A percentile compares a stretch with the other conserved stretches of the same genome.
Conservation (phyloP, 306 rosid genomes). For the Ormosia semicastrata region DNA sequence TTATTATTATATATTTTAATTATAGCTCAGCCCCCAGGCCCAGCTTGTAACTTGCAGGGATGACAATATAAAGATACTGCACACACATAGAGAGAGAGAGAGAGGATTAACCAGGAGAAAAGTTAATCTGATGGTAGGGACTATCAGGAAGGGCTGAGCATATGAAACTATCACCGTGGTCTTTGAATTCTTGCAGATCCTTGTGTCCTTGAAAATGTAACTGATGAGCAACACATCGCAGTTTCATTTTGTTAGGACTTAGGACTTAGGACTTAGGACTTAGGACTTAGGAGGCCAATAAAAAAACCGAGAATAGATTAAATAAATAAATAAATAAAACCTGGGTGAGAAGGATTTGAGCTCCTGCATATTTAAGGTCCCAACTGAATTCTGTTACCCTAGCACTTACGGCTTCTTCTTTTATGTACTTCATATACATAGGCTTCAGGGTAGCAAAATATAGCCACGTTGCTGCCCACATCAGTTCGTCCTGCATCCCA, state of each 20-base stretch:
- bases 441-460: constrained; percentile 57
- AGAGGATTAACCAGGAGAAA: constrained; percentile 51
- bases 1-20: background rate
- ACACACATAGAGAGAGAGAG: background rate
- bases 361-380: constrained; percentile 97
- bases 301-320: background rate
- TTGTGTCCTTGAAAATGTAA: constrained; percentile 55
- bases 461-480: constrained; percentile 97
- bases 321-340: constrained; percentile 20
- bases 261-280: background rate
- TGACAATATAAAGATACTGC: background rate
- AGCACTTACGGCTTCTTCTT: constrained; percentile 68
- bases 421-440: constrained; percentile 46
- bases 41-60: background rate
- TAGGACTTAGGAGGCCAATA: background rate
- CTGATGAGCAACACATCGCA: constrained; percentile 30
- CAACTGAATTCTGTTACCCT: constrained; percentile 81
- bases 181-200: constrained; percentile 48
- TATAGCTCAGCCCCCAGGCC: background rate
- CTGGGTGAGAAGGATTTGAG: constrained; percentile 69
- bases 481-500: constrained; percentile 69
- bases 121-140: constrained; percentile 62
- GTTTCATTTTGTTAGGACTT: background rate
- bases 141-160: constrained; percentile 84
- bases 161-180: constrained; percentile 65